Evolutionary conservation across 1,284 basidiomycete species (phyloP).

Genomic region (Exobasidium rhododendri): DNA sequence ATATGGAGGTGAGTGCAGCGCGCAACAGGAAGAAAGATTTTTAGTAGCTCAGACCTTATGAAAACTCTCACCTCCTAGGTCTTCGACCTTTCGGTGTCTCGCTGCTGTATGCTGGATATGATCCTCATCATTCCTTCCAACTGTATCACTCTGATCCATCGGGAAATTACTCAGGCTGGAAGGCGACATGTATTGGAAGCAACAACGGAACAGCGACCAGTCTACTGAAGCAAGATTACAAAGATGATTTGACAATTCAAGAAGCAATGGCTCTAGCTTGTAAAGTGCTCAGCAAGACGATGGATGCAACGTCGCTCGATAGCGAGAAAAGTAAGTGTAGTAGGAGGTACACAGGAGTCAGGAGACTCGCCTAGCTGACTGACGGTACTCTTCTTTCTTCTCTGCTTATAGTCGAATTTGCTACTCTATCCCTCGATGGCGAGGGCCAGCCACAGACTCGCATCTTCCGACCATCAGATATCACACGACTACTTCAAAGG

Average conservation of each 20-base stretch:
- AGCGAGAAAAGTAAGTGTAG: slow-evolving; percentile 43
- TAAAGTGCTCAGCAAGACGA: slow-evolving; percentile 97
- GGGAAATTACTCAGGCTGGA: slow-evolving; percentile 98
- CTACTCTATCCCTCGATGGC: slow-evolving; percentile 76
- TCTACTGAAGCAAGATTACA: slow-evolving; percentile 96
- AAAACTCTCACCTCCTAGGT: slow-evolving; percentile 52
- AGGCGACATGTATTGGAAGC: slow-evolving; percentile 94
- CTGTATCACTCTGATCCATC: slow-evolving; percentile 98
- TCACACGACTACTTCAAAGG: slow-evolving; percentile 75
- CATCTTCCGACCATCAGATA: slow-evolving; percentile 87
- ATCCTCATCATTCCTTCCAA: slow-evolving; percentile 93
- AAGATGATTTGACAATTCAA: slow-evolving; percentile 71
- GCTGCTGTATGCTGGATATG: slow-evolving; percentile 91
- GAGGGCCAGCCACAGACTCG: slow-evolving; percentile 81
- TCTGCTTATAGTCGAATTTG: slow-evolving; percentile 76
- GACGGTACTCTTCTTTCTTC: slow-evolving; percentile 1
- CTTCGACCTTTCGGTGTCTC: slow-evolving; percentile 97
- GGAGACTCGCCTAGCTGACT: neutral
- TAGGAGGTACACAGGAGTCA: neutral
- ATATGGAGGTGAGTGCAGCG: slow-evolving; percentile 64
- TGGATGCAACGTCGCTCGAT: slow-evolving; percentile 94
- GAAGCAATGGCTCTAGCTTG: slow-evolving; percentile 83
- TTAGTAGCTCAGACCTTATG: neutral
- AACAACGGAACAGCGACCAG: slow-evolving; percentile 94
- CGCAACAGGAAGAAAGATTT: neutral